phyloP scores from a whole-genome alignment of 345 rosid genomes.

The Cochlearia excelsa region DNA sequence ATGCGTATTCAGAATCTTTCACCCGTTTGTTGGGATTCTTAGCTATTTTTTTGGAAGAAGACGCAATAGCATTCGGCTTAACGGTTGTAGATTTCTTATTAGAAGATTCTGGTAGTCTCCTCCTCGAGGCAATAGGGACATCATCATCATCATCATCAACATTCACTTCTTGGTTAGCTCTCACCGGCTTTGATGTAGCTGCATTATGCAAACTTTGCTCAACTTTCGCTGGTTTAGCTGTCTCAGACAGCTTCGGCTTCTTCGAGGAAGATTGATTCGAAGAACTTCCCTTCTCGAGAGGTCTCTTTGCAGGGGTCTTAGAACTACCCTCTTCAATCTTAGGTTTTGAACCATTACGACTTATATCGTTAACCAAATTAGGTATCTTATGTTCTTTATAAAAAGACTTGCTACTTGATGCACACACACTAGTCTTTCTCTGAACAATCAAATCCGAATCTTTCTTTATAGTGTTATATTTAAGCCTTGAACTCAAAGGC shows the following conservation, averaged over 20 bases:
- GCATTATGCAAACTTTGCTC: slow-evolving; percentile 26
- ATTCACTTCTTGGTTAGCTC: slow-evolving; percentile 11
- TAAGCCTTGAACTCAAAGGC: too few species aligned
- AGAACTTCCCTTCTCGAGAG: slow-evolving; percentile 46
- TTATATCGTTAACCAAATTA: too few species aligned
- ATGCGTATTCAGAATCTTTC: slow-evolving; percentile 52
- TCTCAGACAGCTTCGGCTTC: slow-evolving; percentile 53
- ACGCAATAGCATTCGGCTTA: slow-evolving; percentile 40
- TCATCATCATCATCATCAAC: slow-evolving; percentile 43
- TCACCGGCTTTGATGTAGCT: slow-evolving; percentile 31
- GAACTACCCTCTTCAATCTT: too few species aligned
- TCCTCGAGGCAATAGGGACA: slow-evolving; percentile 72
- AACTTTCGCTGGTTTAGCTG: slow-evolving; percentile 28
- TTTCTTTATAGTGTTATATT: too few species aligned
- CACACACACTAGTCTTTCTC: too few species aligned
- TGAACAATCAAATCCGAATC: too few species aligned
- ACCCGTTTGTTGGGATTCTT: slow-evolving; percentile 49
- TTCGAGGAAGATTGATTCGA: slow-evolving; percentile 48
- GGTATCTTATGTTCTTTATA: too few species aligned
- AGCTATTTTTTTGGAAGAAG: slow-evolving; percentile 43
- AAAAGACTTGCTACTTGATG: too few species aligned
- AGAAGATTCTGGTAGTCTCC: slow-evolving; percentile 41
- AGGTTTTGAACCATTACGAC: too few species aligned
- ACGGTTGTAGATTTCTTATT: slow-evolving; percentile 36
- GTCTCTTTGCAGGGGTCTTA: slow-evolving; percentile 45